Conservation (phyloP, 2,329 filamentous ascomycete species). For the Didymella keratinophila region DNA sequence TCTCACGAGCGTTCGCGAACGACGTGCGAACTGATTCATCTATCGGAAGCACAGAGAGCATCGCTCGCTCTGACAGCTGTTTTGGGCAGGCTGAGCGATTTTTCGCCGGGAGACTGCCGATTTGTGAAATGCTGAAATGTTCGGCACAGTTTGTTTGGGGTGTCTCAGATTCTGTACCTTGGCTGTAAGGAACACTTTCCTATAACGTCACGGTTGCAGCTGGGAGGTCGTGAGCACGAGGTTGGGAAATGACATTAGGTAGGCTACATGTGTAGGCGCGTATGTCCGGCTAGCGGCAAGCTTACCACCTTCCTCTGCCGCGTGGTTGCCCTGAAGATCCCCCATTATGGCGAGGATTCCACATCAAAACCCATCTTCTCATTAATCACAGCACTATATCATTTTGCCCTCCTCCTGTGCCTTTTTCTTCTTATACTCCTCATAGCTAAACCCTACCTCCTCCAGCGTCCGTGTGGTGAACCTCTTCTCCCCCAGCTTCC, state of each 20-base stretch:
- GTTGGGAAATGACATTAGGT: too few relatives aligned
- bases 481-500: constrained; percentile 66
- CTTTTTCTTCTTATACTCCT: constrained; percentile 34
- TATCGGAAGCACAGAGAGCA: background rate
- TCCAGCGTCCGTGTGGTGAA: constrained; percentile 67
- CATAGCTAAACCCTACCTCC: constrained; percentile 75
- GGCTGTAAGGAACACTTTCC: too few relatives aligned
- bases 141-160: background rate
- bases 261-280: too few relatives aligned
- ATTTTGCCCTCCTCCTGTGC: constrained; percentile 16
- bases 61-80: background rate
- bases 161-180: background rate
- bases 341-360: too few relatives aligned
- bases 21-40: background rate
- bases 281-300: too few relatives aligned
- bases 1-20: background rate
- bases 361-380: background rate
- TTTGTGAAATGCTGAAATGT: background rate
- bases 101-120: background rate
- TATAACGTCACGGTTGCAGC: too few relatives aligned
- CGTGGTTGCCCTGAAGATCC: too few relatives aligned
- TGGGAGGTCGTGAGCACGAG: too few relatives aligned
- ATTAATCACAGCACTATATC: background rate
- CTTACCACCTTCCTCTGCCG: too few relatives aligned
- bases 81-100: background rate